A percentile compares a stretch with the other conserved stretches of the same genome.
Conservation (phyloP, 1,284 basidiomycete genomes). For the Rhodotorula glutinis region DNA sequence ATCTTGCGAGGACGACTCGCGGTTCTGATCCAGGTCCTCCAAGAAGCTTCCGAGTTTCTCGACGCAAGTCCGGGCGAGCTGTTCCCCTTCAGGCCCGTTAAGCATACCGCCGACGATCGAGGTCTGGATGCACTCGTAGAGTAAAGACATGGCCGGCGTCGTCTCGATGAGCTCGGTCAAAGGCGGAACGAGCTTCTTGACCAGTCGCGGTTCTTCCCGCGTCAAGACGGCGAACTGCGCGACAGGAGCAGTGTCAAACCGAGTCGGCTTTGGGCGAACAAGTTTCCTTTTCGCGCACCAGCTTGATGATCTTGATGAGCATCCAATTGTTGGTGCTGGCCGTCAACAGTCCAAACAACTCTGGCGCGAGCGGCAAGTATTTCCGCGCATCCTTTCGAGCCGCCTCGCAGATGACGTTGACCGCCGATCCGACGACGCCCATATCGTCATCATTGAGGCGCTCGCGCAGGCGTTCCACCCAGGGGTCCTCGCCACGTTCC, state of each 20-base stretch:
- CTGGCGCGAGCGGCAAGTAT: constrained; percentile 81
- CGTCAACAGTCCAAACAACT: constrained; percentile 89
- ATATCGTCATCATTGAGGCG: constrained; percentile 80
- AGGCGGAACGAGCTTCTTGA: constrained; percentile 88
- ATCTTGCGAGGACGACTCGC: constrained; percentile 52
- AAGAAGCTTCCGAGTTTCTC: constrained; percentile 91
- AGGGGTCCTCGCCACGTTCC: constrained; percentile 39
- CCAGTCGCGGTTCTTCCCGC: constrained; percentile 86
- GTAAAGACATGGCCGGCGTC: constrained; percentile 88
- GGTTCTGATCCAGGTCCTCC: constrained; percentile 89
- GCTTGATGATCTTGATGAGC: constrained; percentile 97
- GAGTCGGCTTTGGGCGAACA: too few relatives aligned
- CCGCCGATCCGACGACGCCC: constrained; percentile 83
- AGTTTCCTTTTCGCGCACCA: constrained; percentile 56
- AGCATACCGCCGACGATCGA: constrained; percentile 98
- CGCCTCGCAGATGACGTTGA: constrained; percentile 93
- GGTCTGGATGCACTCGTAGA: constrained; percentile 98
- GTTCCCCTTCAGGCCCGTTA: constrained; percentile 64
- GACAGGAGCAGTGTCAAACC: too few relatives aligned
- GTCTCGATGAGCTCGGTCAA: constrained; percentile 93
- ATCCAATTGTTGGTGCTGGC: constrained; percentile 98
- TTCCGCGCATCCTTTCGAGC: constrained; percentile 72
- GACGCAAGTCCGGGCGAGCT: constrained; percentile 81
- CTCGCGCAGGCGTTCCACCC: constrained; percentile 73
- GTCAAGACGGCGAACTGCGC: constrained; percentile 81